phyloP scores from a whole-genome alignment of 305 asterid genomes.

The Fraxinus platypoda region DNA sequence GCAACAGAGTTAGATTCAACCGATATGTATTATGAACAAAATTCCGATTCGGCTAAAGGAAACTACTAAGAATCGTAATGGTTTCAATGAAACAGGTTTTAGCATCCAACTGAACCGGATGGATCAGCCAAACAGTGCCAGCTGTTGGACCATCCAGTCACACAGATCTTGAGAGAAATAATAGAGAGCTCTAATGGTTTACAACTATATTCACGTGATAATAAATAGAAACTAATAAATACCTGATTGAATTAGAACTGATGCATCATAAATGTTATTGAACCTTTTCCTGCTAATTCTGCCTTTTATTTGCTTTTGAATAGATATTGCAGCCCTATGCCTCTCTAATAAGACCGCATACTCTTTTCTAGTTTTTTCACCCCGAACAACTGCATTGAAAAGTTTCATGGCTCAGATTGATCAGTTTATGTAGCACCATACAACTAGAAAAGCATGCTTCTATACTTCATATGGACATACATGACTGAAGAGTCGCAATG shows the following conservation, averaged over 20 bases:
- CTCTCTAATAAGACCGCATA: constrained; percentile 48
- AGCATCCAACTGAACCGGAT: background rate
- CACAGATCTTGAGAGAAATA: background rate
- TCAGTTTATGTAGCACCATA: background rate
- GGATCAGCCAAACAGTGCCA: background rate
- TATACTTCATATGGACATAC: constrained; percentile 36
- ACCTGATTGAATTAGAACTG: constrained; percentile 82
- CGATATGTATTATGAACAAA: background rate
- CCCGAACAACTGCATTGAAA: constrained; percentile 65
- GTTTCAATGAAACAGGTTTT: background rate
- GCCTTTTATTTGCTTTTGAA: constrained; percentile 71
- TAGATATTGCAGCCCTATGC: constrained; percentile 72
- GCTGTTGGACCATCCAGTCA: background rate
- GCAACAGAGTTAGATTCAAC: background rate
- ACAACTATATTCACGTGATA: background rate
- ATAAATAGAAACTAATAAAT: constrained; percentile 15
- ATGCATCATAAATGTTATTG: constrained; percentile 43
- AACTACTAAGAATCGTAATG: background rate
- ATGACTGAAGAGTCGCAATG: constrained; percentile 74
- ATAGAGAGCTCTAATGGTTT: background rate
- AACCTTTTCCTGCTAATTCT: constrained; percentile 49
- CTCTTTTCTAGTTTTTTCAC: constrained; percentile 71
- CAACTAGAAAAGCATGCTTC: background rate
- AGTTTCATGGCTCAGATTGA: constrained; percentile 13
- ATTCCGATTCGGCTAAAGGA: background rate